Conservation (phyloP, 768 basidiomycete genomes). For the Lactarius hengduanensis region DNA sequence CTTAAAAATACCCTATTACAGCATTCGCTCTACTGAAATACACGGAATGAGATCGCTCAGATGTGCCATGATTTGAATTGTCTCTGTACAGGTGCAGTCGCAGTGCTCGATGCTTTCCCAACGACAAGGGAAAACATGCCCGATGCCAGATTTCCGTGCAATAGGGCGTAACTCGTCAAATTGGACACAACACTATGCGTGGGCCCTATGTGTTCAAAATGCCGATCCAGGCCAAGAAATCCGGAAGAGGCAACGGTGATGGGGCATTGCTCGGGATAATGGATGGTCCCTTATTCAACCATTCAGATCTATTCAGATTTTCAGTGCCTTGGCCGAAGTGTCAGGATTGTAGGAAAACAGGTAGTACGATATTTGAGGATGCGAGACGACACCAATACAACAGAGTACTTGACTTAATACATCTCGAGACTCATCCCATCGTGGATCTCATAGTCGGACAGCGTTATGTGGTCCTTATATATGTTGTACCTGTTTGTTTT, state of each 20-base stretch:
- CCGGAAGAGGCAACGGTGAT: not conserved
- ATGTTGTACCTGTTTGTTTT: slow-evolving; percentile 70
- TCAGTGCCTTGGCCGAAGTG: not conserved
- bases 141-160: no score
- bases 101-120: not conserved
- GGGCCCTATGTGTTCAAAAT: no score
- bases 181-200: no score
- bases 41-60: not conserved
- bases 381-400: not conserved
- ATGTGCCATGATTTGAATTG: not conserved
- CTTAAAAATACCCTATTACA: not conserved
- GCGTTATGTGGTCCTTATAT: slow-evolving; percentile 95
- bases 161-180: no score
- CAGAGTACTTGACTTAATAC: slow-evolving; percentile 51
- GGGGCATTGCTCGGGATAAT: not conserved
- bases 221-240: no score
- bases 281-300: not conserved
- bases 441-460: slow-evolving; percentile 89
- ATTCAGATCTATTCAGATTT: not conserved
- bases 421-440: slow-evolving; percentile 94
- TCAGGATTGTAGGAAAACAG: not conserved
- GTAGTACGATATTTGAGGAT: not conserved
- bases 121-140: not conserved
- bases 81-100: not conserved
- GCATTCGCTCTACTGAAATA: not conserved